Evolutionary conservation across 2,329 filamentous ascomycete species (phyloP).

Genomic region (Verticillium albo-atrum): DNA sequence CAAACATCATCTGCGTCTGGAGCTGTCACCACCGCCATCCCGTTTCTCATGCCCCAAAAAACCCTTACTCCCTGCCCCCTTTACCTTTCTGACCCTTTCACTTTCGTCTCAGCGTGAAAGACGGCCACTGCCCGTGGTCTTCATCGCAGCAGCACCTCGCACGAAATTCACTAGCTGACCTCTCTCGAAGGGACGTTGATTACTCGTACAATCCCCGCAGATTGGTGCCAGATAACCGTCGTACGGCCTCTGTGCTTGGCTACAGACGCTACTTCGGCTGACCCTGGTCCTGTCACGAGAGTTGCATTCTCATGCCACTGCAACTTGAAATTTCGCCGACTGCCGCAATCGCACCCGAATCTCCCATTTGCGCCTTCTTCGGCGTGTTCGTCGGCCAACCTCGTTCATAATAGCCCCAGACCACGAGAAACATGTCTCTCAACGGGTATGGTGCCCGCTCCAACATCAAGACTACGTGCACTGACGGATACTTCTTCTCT

Average conservation of each 20-base stretch:
- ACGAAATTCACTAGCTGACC: background rate
- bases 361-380: background rate
- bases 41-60: background rate
- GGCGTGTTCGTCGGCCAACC: background rate
- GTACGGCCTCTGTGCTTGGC: no score
- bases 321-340: no score
- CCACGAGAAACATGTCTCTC: constrained; percentile 25
- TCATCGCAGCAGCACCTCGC: background rate
- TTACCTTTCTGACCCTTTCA: background rate
- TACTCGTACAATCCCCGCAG: no score
- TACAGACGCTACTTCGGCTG: no score
- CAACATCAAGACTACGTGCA: background rate
- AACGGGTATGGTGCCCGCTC: constrained; percentile 17
- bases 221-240: no score
- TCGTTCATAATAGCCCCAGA: background rate
- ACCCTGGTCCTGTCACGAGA: no score
- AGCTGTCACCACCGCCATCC: background rate
- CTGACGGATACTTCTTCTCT: background rate
- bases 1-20: background rate
- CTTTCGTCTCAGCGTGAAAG: no score
- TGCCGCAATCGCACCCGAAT: background rate
- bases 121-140: background rate
- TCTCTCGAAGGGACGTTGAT: no score
- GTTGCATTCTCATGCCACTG: no score
- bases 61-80: background rate